Conservation (phyloP, 495 filamentous ascomycete species). For the Tricharina praecox region DNA sequence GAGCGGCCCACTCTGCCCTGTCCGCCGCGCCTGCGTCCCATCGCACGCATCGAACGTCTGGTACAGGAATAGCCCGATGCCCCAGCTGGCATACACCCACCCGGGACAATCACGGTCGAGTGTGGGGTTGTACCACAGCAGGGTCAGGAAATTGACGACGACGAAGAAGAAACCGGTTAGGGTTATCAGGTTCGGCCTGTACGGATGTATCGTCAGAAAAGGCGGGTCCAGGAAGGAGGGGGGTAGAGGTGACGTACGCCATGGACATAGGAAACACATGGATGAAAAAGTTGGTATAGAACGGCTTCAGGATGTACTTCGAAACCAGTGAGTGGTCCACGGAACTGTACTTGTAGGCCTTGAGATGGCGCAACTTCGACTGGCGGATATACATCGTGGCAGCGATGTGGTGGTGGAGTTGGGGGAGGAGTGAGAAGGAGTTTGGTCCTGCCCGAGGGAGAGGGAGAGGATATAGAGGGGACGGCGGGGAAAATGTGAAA, state of each 20-base stretch:
- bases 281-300: slow-evolving; percentile 90
- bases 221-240: slow-evolving; percentile 11
- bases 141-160: slow-evolving; percentile 73
- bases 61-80: slow-evolving; percentile 79
- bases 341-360: slow-evolving; percentile 78
- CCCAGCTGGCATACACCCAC: slow-evolving; percentile 90
- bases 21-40: slow-evolving; percentile 84
- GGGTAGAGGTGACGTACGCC: slow-evolving; percentile 61
- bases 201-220: neutral
- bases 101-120: slow-evolving; percentile 81
- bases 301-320: slow-evolving; percentile 84
- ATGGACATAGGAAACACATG: slow-evolving; percentile 86
- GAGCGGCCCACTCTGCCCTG: slow-evolving; percentile 77
- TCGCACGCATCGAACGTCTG: slow-evolving; percentile 98
- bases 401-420: too few species aligned
- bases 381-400: slow-evolving; percentile 65
- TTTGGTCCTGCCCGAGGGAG: too few species aligned
- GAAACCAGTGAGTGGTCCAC: slow-evolving; percentile 83
- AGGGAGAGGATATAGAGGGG: too few species aligned
- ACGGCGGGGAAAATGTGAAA: too few species aligned
- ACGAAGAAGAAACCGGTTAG: slow-evolving; percentile 83
- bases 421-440: too few species aligned
- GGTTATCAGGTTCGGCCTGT: slow-evolving; percentile 56
- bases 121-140: slow-evolving; percentile 92
- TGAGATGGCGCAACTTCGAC: slow-evolving; percentile 69